Evolutionary conservation across 2,329 filamentous ascomycete species (phyloP).

Genomic region (Tothia fuscella): DNA sequence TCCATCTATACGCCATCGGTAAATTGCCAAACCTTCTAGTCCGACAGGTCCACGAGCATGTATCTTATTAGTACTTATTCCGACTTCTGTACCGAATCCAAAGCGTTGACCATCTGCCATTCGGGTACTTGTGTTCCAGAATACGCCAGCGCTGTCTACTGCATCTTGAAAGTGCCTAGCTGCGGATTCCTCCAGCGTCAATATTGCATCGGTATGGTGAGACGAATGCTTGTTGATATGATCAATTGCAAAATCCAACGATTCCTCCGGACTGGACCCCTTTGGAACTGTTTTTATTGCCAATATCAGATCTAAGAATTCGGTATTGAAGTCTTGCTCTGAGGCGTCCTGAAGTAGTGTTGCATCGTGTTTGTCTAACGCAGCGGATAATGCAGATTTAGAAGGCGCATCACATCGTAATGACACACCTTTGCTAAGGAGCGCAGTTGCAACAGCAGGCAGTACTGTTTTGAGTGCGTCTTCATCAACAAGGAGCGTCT

Average conservation of each 20-base stretch:
- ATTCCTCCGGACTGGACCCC: conserved; percentile 13
- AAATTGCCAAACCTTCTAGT: conserved; percentile 87
- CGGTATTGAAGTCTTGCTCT: conserved; percentile 68
- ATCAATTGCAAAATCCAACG: conserved; percentile 56
- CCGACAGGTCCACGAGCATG: conserved; percentile 89
- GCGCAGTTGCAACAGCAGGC: conserved; percentile 58
- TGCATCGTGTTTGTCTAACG: conserved; percentile 30
- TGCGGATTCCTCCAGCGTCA: conserved; percentile 55
- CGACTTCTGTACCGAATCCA: conserved; percentile 95
- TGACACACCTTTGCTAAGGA: conserved; percentile 65
- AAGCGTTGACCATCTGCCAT: conserved; percentile 96
- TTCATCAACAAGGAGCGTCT: conserved; percentile 78
- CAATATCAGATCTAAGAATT: conserved; percentile 75
- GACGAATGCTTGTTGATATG: conserved; percentile 92
- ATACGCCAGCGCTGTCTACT: conserved; percentile 83
- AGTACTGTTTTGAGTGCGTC: conserved; percentile 55
- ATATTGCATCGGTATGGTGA: conserved; percentile 85
- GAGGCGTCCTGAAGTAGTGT: conserved; percentile 50
- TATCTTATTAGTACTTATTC: conserved; percentile 98
- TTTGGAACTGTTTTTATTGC: conserved; percentile 66
- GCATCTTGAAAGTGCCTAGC: conserved; percentile 75
- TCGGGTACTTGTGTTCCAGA: conserved; percentile 92
- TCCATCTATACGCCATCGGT: conserved; percentile 87
- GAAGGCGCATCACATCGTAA: conserved; percentile 66
- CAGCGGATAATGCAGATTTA: conserved; percentile 48